A percentile compares a stretch with the other conserved stretches of the same genome.
Conservation (phyloP, 176 grass and related monocot genomes). For the Rhynchospora breviuscula region DNA sequence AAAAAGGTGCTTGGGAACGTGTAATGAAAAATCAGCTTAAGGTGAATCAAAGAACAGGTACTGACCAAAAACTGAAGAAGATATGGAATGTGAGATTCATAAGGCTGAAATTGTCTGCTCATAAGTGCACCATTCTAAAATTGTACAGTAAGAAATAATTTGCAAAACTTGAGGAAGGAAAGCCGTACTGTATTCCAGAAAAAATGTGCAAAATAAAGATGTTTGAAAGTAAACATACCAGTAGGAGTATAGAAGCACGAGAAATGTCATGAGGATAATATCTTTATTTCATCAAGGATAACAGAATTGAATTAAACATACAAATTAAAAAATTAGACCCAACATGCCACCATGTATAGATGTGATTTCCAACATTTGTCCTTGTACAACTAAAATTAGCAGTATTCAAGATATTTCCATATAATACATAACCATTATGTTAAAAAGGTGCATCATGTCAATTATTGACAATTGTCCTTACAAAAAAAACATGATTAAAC, state of each 20-base stretch:
- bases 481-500: neutral
- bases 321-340: constrained; percentile 1
- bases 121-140: constrained; percentile 72
- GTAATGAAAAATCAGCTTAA: constrained; percentile 1
- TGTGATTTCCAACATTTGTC: constrained; percentile 27
- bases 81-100: constrained; percentile 96
- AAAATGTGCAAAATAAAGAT: constrained; percentile 23
- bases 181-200: neutral
- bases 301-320: constrained; percentile 17
- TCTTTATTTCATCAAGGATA: constrained; percentile 67
- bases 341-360: constrained; percentile 34
- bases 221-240: constrained; percentile 42
- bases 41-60: constrained; percentile 18
- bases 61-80: constrained; percentile 98
- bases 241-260: constrained; percentile 62
- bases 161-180: neutral
- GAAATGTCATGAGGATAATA: constrained; percentile 89
- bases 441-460: neutral
- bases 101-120: constrained; percentile 75
- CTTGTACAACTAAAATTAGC: neutral
- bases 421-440: neutral
- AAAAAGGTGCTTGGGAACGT: neutral
- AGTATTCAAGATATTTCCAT: neutral
- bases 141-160: constrained; percentile 9
- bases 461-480: neutral